A percentile compares a stretch with the other conserved stretches of the same genome.
phyloP scores from a whole-genome alignment of 2,329 filamentous ascomycete species.

The Graphilbum fragrans region DNA sequence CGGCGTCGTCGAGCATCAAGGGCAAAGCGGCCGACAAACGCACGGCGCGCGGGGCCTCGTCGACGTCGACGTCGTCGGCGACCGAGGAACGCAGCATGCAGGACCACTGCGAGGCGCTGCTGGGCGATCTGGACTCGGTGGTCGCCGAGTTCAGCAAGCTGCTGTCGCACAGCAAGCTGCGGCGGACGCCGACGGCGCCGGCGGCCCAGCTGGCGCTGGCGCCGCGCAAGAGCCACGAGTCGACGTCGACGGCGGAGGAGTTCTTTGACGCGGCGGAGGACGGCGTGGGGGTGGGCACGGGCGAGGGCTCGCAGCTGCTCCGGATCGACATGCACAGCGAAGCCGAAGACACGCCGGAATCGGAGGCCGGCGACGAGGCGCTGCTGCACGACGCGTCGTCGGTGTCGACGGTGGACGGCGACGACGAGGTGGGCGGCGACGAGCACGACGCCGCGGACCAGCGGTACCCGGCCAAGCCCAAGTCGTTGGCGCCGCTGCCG shows the following conservation, averaged over 20 bases:
- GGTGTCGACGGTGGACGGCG: conserved; percentile 45
- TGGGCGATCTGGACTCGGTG: conserved; percentile 74
- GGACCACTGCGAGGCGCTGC: conserved; percentile 71
- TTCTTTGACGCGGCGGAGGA: conserved; percentile 86
- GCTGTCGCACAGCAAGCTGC: conserved; percentile 66
- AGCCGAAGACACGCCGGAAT: conserved; percentile 23
- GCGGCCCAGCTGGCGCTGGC: conserved; percentile 24
- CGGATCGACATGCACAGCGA: conserved; percentile 8
- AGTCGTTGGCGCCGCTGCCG: conserved; percentile 66
- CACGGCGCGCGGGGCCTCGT: not conserved
- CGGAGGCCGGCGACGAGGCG: conserved; percentile 40
- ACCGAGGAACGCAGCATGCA: conserved; percentile 57
- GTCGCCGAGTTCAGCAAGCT: conserved; percentile 71
- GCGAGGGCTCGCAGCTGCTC: conserved; percentile 19
- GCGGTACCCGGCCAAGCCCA: conserved; percentile 66
- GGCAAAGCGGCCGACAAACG: conserved; percentile 11
- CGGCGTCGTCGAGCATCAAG: conserved; percentile 4
- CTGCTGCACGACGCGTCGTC: conserved; percentile 50
- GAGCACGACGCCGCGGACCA: conserved; percentile 42
- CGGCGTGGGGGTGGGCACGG: conserved; percentile 17
- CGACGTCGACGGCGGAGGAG: conserved; percentile 64
- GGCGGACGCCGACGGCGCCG: conserved; percentile 47
- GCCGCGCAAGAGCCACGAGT: conserved; percentile 62
- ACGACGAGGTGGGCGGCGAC: conserved; percentile 29
- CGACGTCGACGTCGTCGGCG: no score